Evolutionary conservation across 2,329 filamentous ascomycete species (phyloP).

Genomic region (Fusarium dimerum): DNA sequence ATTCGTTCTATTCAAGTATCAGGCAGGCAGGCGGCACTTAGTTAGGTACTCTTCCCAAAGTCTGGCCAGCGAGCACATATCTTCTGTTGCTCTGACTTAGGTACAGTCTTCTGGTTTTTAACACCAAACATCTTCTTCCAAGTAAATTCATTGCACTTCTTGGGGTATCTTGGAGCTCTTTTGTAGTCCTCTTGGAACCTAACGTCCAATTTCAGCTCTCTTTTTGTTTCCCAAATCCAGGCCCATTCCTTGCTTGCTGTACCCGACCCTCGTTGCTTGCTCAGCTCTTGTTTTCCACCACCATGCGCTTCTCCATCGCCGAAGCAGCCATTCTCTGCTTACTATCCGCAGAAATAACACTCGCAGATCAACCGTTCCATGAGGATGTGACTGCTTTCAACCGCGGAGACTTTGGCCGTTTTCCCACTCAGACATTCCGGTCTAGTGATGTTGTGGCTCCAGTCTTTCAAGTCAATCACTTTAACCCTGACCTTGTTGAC

Average conservation of each 20-base stretch:
- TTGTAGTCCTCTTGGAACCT: conserved; percentile 20
- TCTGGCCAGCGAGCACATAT: no score
- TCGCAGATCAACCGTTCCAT: conserved; percentile 16
- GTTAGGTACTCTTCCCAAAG: no score
- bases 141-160: not conserved
- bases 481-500: conserved; percentile 18
- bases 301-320: conserved; percentile 11
- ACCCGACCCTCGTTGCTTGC: not conserved
- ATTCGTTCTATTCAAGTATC: no score
- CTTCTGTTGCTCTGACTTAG: no score
- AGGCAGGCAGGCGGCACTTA: no score
- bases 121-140: conserved; percentile 13
- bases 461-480: conserved; percentile 24
- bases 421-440: conserved; percentile 21
- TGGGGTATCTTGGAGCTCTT: conserved; percentile 4
- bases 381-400: conserved; percentile 19
- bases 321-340: not conserved
- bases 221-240: conserved; percentile 1
- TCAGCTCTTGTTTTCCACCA: not conserved
- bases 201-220: not conserved
- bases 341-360: conserved; percentile 2
- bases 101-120: no score
- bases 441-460: conserved; percentile 21
- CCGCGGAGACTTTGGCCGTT: conserved; percentile 15
- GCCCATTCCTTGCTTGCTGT: not conserved